phyloP scores from a whole-genome alignment of 2,329 filamentous ascomycete species.

The Trichophyton simii region DNA sequence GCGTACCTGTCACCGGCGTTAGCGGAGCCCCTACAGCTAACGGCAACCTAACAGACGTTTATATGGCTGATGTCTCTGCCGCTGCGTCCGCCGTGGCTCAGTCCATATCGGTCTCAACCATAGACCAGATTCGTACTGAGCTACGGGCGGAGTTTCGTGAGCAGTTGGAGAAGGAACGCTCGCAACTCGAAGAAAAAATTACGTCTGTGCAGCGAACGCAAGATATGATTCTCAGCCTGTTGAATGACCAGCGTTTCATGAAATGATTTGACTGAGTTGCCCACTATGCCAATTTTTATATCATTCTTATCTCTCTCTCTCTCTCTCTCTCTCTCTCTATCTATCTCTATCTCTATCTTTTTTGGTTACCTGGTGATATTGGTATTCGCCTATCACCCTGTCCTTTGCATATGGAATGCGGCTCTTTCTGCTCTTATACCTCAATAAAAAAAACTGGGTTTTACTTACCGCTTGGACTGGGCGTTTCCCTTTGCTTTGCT shows the following conservation, averaged over 20 bases:
- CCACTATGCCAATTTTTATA: too few relatives aligned
- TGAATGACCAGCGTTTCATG: not conserved
- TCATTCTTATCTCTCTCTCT: too few relatives aligned
- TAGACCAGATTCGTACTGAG: slow-evolving; percentile 23
- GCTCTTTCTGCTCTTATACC: not conserved
- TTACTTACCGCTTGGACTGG: not conserved
- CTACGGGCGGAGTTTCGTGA: slow-evolving; percentile 22
- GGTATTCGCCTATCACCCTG: too few relatives aligned
- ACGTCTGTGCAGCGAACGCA: slow-evolving; percentile 29
- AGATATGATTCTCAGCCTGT: slow-evolving; percentile 27
- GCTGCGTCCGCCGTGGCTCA: slow-evolving; percentile 1
- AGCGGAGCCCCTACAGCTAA: not conserved
- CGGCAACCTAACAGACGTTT: slow-evolving; percentile 3
- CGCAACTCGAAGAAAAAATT: slow-evolving; percentile 24
- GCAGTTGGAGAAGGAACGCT: slow-evolving; percentile 24
- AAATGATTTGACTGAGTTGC: not conserved
- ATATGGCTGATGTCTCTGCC: not conserved
- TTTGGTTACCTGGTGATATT: not conserved
- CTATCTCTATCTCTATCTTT: not conserved
- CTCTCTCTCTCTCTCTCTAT: not conserved
- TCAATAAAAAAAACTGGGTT: not conserved
- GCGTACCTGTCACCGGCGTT: not conserved
- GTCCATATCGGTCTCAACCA: slow-evolving; percentile 6
- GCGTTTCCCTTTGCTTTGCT: not conserved
- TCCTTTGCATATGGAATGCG: not conserved